These are phyloP conservation scores for Metschnikowia koreensis DNA, from an alignment of 805 yeast species.

Conservation along the genomic window DNA sequence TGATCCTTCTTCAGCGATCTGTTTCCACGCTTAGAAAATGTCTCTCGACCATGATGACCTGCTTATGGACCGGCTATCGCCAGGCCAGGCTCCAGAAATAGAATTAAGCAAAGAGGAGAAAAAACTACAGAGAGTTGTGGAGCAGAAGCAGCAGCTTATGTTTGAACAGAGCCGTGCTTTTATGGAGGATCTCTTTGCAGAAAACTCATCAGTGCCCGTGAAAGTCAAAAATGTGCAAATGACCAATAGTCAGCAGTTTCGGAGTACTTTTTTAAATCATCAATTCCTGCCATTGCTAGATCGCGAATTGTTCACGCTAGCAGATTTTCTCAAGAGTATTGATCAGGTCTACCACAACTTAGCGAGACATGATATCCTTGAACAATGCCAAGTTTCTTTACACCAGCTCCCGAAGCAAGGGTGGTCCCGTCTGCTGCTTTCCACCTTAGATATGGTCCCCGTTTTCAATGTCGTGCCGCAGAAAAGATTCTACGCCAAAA, in stretches of 20 bases:
- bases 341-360: slow-evolving; percentile 47
- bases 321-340: slow-evolving; percentile 37
- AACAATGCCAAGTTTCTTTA: slow-evolving; percentile 37
- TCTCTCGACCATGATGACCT: slow-evolving; percentile 31
- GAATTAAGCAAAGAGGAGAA: slow-evolving; percentile 24
- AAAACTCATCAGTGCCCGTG: slow-evolving; percentile 40
- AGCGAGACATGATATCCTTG: slow-evolving; percentile 41
- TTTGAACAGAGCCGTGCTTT: slow-evolving; percentile 32
- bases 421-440: slow-evolving; percentile 7
- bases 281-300: slow-evolving; percentile 49
- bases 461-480: slow-evolving; percentile 48
- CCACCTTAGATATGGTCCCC: slow-evolving; percentile 30
- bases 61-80: slow-evolving; percentile 31
- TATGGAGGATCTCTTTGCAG: slow-evolving; percentile 33
- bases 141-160: slow-evolving; percentile 32
- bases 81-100: slow-evolving; percentile 9
- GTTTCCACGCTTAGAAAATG: slow-evolving; percentile 10
- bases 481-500: slow-evolving; percentile 74
- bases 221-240: slow-evolving; percentile 45
- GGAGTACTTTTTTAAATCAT: slow-evolving; percentile 43
- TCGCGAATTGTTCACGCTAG: slow-evolving; percentile 38
- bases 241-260: slow-evolving; percentile 46
- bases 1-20: not conserved
- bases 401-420: slow-evolving; percentile 18
- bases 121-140: slow-evolving; percentile 24